These are phyloP conservation scores for Pythium biforme DNA, from an alignment of 352 stramenopile genomes.

Conservation along the genomic window DNA sequence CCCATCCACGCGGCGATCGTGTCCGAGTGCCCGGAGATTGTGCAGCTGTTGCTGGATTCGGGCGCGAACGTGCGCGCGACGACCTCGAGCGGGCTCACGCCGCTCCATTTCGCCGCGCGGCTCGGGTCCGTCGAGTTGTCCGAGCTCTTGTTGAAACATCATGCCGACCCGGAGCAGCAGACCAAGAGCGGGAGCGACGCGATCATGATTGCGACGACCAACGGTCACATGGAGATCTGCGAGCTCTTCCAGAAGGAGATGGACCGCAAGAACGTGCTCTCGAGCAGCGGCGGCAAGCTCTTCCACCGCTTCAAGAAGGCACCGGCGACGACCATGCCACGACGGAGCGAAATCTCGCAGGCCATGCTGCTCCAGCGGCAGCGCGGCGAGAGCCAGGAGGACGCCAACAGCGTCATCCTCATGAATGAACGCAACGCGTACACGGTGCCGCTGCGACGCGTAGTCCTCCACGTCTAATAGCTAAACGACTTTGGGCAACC, in stretches of 20 bases:
- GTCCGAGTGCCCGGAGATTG: slow-evolving; percentile 61
- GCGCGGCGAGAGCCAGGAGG: slow-evolving; percentile 16
- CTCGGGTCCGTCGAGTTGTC: slow-evolving; percentile 57
- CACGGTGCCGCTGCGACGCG: too few relatives aligned
- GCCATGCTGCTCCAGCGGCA: neutral
- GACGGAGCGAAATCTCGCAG: neutral
- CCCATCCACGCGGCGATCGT: slow-evolving; percentile 67
- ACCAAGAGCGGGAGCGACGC: slow-evolving; percentile 79
- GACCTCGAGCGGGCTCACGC: slow-evolving; percentile 70
- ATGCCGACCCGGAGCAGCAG: slow-evolving; percentile 61
- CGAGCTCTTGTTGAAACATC: slow-evolving; percentile 61
- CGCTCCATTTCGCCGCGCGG: slow-evolving; percentile 74
- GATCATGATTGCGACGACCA: slow-evolving; percentile 68
- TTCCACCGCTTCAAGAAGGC: slow-evolving; percentile 28
- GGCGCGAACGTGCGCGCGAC: slow-evolving; percentile 70
- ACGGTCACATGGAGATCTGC: slow-evolving; percentile 63
- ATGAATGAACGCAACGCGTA: slow-evolving; percentile 3
- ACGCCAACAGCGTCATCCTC: slow-evolving; percentile 17
- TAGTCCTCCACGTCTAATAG: too few relatives aligned
- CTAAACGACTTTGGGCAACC: too few relatives aligned
- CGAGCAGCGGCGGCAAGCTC: slow-evolving; percentile 21
- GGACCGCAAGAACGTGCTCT: slow-evolving; percentile 26
- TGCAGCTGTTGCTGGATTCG: slow-evolving; percentile 58
- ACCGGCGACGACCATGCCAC: neutral
- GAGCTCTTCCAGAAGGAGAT: slow-evolving; percentile 55